Evolutionary conservation across 768 basidiomycete genomes (phyloP).

Genomic region (Neoboletus brunneissimus): DNA sequence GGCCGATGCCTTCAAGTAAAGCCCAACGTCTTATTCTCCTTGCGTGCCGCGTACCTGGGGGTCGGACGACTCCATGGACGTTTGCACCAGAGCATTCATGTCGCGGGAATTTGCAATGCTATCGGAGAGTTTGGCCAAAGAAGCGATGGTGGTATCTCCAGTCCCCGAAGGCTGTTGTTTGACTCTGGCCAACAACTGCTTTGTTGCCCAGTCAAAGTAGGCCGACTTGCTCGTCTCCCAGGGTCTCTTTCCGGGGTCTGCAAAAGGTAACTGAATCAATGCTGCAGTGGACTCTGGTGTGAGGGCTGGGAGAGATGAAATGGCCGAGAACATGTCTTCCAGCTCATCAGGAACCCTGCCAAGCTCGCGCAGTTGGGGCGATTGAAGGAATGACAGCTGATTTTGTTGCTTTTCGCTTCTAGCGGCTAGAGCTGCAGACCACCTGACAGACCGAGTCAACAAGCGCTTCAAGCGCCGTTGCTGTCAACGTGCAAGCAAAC

Average conservation of each 20-base stretch:
- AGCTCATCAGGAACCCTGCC: conserved; percentile 40
- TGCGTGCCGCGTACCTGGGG: background rate
- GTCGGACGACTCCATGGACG: background rate
- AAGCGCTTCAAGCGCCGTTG: conserved; percentile 63
- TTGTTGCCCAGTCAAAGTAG: conserved; percentile 75
- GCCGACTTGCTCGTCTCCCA: conserved; percentile 78
- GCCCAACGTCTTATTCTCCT: background rate
- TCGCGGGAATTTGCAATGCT: conserved; percentile 19
- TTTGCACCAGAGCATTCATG: conserved; percentile 18
- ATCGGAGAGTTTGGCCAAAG: conserved; percentile 19
- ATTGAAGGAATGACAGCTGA: conserved; percentile 44
- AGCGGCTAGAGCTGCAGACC: conserved; percentile 43
- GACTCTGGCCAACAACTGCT: conserved; percentile 44
- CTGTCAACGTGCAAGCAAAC: conserved; percentile 35
- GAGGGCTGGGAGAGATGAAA: conserved; percentile 49
- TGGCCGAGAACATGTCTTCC: conserved; percentile 43
- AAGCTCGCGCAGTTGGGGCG: conserved; percentile 40
- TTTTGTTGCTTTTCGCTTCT: conserved; percentile 45
- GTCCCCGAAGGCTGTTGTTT: conserved; percentile 19
- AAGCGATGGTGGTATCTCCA: conserved; percentile 21
- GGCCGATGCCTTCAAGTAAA: background rate
- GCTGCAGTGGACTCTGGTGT: conserved; percentile 39
- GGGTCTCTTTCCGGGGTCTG: conserved; percentile 63
- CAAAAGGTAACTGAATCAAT: conserved; percentile 29
- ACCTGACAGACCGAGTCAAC: conserved; percentile 50